These are phyloP conservation scores for Diutina rugosa DNA, from an alignment of 1,139 yeast species.

Conservation along the genomic window DNA sequence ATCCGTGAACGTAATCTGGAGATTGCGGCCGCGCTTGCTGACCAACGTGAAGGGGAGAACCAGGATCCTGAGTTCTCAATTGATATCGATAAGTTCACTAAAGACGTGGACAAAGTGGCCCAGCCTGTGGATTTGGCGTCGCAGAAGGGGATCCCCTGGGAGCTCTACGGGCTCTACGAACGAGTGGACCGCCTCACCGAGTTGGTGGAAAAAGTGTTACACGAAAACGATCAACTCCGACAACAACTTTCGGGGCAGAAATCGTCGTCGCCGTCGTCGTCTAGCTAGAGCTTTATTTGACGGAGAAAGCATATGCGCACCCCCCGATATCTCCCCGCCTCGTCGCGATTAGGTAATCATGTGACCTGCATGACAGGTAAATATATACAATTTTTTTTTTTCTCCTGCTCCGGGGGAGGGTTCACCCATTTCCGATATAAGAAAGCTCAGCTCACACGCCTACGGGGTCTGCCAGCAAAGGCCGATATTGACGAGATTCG, in stretches of 20 bases:
- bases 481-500: too few relatives aligned
- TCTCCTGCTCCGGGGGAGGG: background rate
- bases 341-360: background rate
- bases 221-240: constrained; percentile 22
- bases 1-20: constrained; percentile 27
- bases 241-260: background rate
- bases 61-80: constrained; percentile 60
- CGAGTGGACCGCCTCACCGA: constrained; percentile 32
- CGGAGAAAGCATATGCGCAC: too few relatives aligned
- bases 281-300: too few relatives aligned
- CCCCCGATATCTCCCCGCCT: background rate
- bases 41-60: constrained; percentile 51
- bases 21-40: constrained; percentile 24
- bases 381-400: too few relatives aligned
- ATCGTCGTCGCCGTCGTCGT: too few relatives aligned
- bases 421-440: background rate
- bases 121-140: constrained; percentile 50
- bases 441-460: background rate
- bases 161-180: constrained; percentile 39
- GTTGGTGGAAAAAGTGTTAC: constrained; percentile 27
- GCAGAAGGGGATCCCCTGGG: constrained; percentile 53
- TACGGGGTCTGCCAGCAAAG: background rate
- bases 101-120: constrained; percentile 29
- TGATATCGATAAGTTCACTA: constrained; percentile 34
- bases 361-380: background rate